Base-by-base conservation (phyloP, 2,329 filamentous ascomycete species). In the Cryphonectria japonica region DNA sequence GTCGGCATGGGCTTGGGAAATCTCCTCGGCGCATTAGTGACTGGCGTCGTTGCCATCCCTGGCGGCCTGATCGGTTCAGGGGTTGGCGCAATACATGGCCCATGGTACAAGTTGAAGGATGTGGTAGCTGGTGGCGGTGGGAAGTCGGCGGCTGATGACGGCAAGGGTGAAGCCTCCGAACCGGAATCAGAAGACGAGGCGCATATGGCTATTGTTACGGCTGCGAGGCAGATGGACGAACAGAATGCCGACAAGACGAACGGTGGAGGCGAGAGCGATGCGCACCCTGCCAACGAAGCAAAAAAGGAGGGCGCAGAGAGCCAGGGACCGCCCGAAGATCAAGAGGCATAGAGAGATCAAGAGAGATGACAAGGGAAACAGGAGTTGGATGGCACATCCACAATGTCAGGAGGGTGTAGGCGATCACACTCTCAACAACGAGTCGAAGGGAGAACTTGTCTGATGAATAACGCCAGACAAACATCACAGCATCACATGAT, bases 1-100 rank as follows among this genome's bases (percentile, higher is more conserved):
- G 71, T 72, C 3, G 71, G 71, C 46, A 72, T 72, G 71, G 71
- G 71, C 29, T 19, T 69, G 66, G 71, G 71, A 8, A 72, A 72
- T 41, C 61, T 72, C 13, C 60, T 72, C 32, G 71, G 71, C 29
- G 69, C 69, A 26, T 13, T 72, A 13, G 26, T 72, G 43, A 69
- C 68, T 29, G 71, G 71, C 26, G 69, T 72, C 11, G 71, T 72
- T n/a, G 71, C 71, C 6, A 60, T 72, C 29, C 71, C 71, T 1
- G 71, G 71, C 16, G 54, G 54, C n/a, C 66, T 72, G 37, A 72
- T 72, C 66, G 71, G 71, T 6, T 69, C 71, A 5, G 71, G 71
- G 0, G 71, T 72, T 29, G 71, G 71, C 19, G 71, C 71, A 4
- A 37, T 72, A 14, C 69, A 71, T 37, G 71, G 71, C 4, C 71